Base-by-base conservation (phyloP, 768 basidiomycete species). In the Suillus alpinus region DNA sequence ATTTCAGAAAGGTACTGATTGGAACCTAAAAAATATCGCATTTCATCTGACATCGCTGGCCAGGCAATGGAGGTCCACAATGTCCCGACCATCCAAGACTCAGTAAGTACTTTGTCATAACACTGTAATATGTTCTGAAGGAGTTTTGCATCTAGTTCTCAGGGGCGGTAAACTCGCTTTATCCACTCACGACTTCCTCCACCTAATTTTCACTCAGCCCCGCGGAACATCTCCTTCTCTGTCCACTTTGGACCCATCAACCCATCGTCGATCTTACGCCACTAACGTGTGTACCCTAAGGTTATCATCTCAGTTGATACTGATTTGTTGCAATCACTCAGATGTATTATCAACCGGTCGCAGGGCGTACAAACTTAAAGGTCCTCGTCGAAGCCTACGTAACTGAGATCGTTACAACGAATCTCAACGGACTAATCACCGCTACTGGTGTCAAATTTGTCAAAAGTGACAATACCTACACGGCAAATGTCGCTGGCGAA, bases 361-460 rank as follows among this genome's bases (percentile, higher is more conserved):
- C 61, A 32, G 57, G 62, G 31, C 67, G 73, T 9, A 57, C 61
- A 9, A 78, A 77, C 63, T 63, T 78, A 26, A 57, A 26, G 4
- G 68, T 75, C 23, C 61, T 76, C 20, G 57, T 62, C 6, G 50
- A 43, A 1, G 73, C 78, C 10, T 67, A 64, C 6, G 76, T 75
- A 18, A 51, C 68, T 13, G 71, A 71, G 9, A 62, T 76, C 2
- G n/a, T 72, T n/a, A 44, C 65, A 29, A 60, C 47, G 63, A 12
- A 40, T 37, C 36, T 36, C 50, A 40, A 58, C 6, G 62, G 68
- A 6, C 63, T 82, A 31, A 12, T 44, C 20, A 66, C 68, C 36
- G 84, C 83, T 0, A 77, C 73, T 4, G 81, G 81, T 6, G 78
- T 86, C 13, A 78, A 78, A 57, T 86, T 84, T 67, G 65, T 75